Evolutionary conservation across 2,329 filamentous ascomycete genomes (phyloP).

Genomic region (Verticillium albo-atrum): DNA sequence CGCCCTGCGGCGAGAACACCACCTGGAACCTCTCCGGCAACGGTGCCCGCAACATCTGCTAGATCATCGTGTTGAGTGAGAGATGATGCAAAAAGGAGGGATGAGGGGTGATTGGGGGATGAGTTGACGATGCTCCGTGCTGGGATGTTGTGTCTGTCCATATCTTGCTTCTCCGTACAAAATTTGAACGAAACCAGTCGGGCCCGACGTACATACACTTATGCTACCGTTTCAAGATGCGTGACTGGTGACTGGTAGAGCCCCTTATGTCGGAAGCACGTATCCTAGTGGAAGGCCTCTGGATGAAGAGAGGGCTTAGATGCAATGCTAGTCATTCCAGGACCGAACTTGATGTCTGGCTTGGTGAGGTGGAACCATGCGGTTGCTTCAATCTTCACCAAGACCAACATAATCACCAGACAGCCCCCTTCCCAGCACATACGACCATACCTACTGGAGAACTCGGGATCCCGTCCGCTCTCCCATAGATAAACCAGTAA

Average conservation of each 20-base stretch:
- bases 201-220: not conserved
- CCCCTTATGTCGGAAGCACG: too few species aligned
- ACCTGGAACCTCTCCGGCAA: constrained; percentile 44
- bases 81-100: not conserved
- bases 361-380: too few species aligned
- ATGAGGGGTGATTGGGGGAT: not conserved
- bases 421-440: too few species aligned
- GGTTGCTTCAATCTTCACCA: too few species aligned
- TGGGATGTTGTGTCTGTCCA: not conserved
- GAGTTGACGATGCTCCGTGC: not conserved
- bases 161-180: not conserved
- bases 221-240: not conserved
- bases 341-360: too few species aligned
- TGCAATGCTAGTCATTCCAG: too few species aligned
- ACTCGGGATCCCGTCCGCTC: too few species aligned
- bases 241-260: not conserved
- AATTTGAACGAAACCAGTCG: not conserved
- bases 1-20: constrained; percentile 49
- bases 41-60: constrained; percentile 36
- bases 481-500: too few species aligned
- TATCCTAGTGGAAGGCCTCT: too few species aligned
- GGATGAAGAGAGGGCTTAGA: too few species aligned
- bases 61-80: not conserved
- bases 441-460: too few species aligned
- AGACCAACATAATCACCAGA: too few species aligned